phyloP scores from a whole-genome alignment of 768 basidiomycete genomes.

The Boletus subcaerulescens region DNA sequence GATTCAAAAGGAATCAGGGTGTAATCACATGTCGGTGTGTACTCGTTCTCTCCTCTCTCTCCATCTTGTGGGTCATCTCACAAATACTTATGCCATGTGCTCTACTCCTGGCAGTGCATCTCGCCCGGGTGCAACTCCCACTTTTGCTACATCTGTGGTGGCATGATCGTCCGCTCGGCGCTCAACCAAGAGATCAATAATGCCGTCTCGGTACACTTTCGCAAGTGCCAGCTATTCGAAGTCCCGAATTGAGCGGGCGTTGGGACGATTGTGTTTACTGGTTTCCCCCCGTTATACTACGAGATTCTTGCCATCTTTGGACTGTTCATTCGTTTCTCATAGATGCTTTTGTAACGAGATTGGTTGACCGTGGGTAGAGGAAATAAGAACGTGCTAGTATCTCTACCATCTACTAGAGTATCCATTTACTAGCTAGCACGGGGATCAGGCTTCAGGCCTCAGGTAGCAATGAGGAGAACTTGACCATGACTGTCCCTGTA shows the following conservation, averaged over 20 bases:
- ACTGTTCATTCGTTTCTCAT: no score
- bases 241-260: constrained; percentile 19
- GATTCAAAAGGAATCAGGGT: constrained; percentile 50
- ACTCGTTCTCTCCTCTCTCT: neutral
- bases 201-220: constrained; percentile 34
- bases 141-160: constrained; percentile 54
- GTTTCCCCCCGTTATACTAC: no score
- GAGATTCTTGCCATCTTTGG: no score
- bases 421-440: no score
- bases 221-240: constrained; percentile 37
- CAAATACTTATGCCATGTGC: neutral
- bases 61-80: neutral
- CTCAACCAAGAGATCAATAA: constrained; percentile 24
- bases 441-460: no score
- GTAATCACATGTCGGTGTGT: constrained; percentile 56
- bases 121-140: constrained; percentile 60
- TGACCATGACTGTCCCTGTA: no score
- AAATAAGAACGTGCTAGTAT: no score
- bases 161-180: constrained; percentile 42
- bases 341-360: no score
- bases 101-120: constrained; percentile 40
- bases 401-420: no score
- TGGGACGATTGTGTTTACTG: no score
- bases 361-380: no score
- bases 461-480: no score